Conservation (phyloP, 2,329 filamentous ascomycete species). For the Alternaria sp. region DNA sequence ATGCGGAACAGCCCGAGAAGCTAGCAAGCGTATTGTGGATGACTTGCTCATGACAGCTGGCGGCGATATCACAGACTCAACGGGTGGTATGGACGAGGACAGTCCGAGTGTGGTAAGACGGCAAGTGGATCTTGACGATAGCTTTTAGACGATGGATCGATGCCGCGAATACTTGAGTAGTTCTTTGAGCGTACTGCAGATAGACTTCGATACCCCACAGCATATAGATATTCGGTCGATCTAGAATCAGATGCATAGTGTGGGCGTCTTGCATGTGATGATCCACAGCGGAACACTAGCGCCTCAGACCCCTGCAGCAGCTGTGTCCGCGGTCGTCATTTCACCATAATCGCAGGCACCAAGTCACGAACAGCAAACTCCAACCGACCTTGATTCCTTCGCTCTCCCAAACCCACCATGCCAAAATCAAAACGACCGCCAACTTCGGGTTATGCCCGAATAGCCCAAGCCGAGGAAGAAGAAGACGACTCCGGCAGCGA, state of each 20-base stretch:
- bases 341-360: conserved; percentile 24
- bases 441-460: conserved; percentile 59
- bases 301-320: conserved; percentile 23
- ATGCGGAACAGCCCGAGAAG: conserved; percentile 68
- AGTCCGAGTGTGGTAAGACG: conserved; percentile 57
- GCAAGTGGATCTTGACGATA: conserved; percentile 56
- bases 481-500: conserved; percentile 50
- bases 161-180: neutral
- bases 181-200: neutral
- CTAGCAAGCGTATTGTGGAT: conserved; percentile 80
- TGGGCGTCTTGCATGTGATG: conserved; percentile 11
- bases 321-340: conserved; percentile 31
- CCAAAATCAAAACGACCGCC: conserved; percentile 47
- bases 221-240: conserved; percentile 1
- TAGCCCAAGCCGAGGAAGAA: conserved; percentile 61
- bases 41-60: conserved; percentile 80
- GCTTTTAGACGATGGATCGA: conserved; percentile 44
- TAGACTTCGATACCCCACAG: conserved; percentile 13
- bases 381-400: conserved; percentile 8
- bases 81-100: conserved; percentile 50
- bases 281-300: conserved; percentile 19
- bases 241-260: conserved; percentile 10
- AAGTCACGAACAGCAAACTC: conserved; percentile 10
- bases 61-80: conserved; percentile 59
- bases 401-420: conserved; percentile 27